Conservation (phyloP, 2,329 filamentous ascomycete genomes). For the Microdochium trichocladiopsis region DNA sequence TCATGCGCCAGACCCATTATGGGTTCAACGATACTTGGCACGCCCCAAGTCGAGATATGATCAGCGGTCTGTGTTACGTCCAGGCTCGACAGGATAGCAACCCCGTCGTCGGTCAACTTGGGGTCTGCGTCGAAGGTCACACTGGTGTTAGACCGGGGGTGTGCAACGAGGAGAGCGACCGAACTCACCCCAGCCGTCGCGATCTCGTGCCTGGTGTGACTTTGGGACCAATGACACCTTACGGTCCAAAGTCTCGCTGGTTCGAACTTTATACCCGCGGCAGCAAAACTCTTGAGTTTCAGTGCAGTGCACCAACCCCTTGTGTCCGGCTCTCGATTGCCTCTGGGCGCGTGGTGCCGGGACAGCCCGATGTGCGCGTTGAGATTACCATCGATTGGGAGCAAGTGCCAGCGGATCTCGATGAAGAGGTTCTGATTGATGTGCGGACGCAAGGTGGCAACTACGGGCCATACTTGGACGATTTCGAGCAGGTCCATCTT, state of each 20-base stretch:
- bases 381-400: slow-evolving; percentile 39
- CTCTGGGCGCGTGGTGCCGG: slow-evolving; percentile 27
- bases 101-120: slow-evolving; percentile 45
- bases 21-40: slow-evolving; percentile 52
- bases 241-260: slow-evolving; percentile 21
- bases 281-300: slow-evolving; percentile 23
- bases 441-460: slow-evolving; percentile 26
- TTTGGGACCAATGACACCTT: slow-evolving; percentile 7
- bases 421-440: slow-evolving; percentile 17
- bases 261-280: slow-evolving; percentile 38
- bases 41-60: slow-evolving; percentile 48
- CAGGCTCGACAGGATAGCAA: slow-evolving; percentile 39
- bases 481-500: slow-evolving; percentile 26
- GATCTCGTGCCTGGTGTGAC: slow-evolving; percentile 20
- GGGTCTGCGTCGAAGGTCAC: slow-evolving; percentile 42
- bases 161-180: slow-evolving; percentile 47
- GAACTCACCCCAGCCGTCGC: slow-evolving; percentile 30
- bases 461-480: slow-evolving; percentile 18
- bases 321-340: slow-evolving; percentile 31
- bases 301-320: slow-evolving; percentile 34
- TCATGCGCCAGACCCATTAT: slow-evolving; percentile 40
- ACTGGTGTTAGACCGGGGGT: slow-evolving; percentile 22
- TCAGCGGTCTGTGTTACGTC: slow-evolving; percentile 44
- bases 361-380: slow-evolving; percentile 34
- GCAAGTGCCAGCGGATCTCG: slow-evolving; percentile 24